Evolutionary conservation across 2,329 filamentous ascomycete species (phyloP), one percentile per base, ranked within the genome.

Genomic region (Simplicillium sp.): DNA sequence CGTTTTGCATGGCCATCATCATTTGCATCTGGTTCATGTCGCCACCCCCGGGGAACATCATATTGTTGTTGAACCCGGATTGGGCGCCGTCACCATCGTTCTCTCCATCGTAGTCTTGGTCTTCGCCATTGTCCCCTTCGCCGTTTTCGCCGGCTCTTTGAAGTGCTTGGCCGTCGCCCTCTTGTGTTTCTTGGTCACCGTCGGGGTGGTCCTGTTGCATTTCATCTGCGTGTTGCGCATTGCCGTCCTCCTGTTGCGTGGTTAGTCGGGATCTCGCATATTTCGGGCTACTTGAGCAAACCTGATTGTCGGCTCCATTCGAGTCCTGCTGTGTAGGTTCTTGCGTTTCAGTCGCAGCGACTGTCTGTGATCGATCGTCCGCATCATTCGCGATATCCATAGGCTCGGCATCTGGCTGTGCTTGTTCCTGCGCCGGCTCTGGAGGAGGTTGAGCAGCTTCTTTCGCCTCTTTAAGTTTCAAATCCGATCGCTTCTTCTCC

Each of bases 401-500:
- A 4, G 48, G 16, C 17, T 56, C 51, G 5, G 50, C 44, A 20
- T 52, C 51, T 3, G 57, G 50, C 28, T 59, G 53, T 8, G 53
- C 50, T 3, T 59, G 57, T 25, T 60, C 58, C 5, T 57, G 51
- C 13, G 64, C 54, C 40, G 72, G 70, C 34, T 65, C 54, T 3
- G 71, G 65, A 0, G 64, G 62, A 17, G 54, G 49, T 4, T 66
- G 62, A 3, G 63, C 53, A 28, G 61, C 62, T 29, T 57, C 64
- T 39, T 66, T 65, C 3, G 55, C 46, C 43, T 75, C 65, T 48
- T 74, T 77, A 0, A 68, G 64, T 35, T 75, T 71, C 34, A 70
- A 70, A 38, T 78, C 75, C 52, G 89, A 84, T 46, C 84, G 77
- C 63, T 94, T 94, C 71, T 94, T 94, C 61, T 94, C 85, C 50